phyloP scores from a whole-genome alignment of 2,329 filamentous ascomycete genomes.

The Cordyceps pruinosa region DNA sequence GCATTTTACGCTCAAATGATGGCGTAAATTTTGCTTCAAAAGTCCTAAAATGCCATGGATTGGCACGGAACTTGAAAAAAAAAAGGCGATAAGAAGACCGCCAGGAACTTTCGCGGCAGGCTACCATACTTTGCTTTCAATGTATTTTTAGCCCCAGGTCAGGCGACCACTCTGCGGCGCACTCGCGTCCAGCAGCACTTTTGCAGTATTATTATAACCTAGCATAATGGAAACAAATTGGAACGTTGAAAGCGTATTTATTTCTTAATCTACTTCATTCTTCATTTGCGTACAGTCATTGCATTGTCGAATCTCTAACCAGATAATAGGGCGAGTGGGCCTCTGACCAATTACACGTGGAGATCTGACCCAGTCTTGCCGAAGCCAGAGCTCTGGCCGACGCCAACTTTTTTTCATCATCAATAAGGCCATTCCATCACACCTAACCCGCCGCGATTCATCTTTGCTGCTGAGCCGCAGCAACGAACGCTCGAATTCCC shows the following conservation, averaged over 20 bases:
- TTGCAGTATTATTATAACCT: background rate
- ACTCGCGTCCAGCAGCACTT: background rate
- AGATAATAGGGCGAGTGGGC: background rate
- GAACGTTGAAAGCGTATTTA: background rate
- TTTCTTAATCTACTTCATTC: background rate
- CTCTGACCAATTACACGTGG: slow-evolving; percentile 10
- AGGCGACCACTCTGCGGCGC: slow-evolving; percentile 2
- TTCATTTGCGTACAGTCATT: background rate
- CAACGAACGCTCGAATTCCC: background rate
- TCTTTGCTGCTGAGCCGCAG: background rate
- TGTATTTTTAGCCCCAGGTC: slow-evolving; percentile 6
- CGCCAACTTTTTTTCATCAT: slow-evolving; percentile 10
- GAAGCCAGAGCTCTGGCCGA: slow-evolving; percentile 9
- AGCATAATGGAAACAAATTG: background rate
- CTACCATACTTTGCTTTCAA: background rate
- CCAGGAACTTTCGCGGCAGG: background rate
- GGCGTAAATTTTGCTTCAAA: background rate
- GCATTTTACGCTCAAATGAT: background rate
- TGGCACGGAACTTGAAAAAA: background rate
- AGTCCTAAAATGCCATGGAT: background rate
- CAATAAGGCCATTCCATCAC: background rate
- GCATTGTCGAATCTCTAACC: background rate
- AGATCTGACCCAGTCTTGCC: slow-evolving; percentile 1
- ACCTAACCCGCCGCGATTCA: background rate
- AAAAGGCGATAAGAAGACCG: background rate